Evolutionary conservation across 768 basidiomycete genomes (phyloP).

Genomic region (Boletus reticulatus): DNA sequence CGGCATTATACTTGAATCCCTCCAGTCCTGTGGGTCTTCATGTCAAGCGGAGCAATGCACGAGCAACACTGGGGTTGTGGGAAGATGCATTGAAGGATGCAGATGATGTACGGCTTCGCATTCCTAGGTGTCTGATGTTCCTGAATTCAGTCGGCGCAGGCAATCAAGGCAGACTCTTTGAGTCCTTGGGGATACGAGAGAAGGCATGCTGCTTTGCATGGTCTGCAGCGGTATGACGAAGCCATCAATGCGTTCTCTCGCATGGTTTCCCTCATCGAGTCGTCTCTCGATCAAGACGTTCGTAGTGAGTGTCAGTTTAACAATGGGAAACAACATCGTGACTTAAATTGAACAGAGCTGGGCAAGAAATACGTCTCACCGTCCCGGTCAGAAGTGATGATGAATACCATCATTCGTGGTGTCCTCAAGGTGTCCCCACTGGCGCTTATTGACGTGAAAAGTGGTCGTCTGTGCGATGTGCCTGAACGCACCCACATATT

Average conservation of each 20-base stretch:
- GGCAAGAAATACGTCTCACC: background rate
- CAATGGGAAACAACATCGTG: fast-evolving
- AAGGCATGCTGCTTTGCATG: slow-evolving; percentile 1
- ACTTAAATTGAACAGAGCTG: background rate
- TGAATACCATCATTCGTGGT: background rate
- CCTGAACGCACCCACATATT: background rate
- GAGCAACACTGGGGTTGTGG: background rate
- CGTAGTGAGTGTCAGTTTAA: background rate
- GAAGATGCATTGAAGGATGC: slow-evolving; percentile 13
- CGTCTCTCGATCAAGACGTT: background rate
- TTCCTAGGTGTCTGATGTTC: fast-evolving
- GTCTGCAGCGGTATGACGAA: background rate
- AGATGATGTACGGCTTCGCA: background rate
- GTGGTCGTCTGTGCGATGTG: background rate
- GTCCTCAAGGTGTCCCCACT: background rate
- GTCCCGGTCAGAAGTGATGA: background rate
- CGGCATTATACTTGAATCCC: too few relatives aligned
- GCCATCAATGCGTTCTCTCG: background rate
- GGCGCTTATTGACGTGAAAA: background rate
- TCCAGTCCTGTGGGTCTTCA: too few relatives aligned
- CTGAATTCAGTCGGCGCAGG: background rate
- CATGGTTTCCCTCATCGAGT: background rate
- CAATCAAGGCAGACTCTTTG: background rate
- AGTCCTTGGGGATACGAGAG: background rate
- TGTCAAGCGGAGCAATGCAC: too few relatives aligned